phyloP scores from a whole-genome alignment of 2,329 filamentous ascomycete genomes.

The Alternaria metachromatica region DNA sequence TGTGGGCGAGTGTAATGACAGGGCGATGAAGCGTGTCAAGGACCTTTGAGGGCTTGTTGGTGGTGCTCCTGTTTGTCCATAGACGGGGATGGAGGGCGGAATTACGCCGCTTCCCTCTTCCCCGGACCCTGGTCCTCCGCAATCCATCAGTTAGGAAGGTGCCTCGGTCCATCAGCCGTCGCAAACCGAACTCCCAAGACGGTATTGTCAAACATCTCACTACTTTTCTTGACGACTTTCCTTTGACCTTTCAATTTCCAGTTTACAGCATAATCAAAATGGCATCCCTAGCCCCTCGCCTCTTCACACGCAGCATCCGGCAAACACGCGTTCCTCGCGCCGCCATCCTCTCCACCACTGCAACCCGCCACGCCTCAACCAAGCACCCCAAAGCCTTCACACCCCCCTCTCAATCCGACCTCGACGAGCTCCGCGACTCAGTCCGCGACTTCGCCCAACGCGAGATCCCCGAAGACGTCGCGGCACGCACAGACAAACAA shows the following conservation, averaged over 20 bases:
- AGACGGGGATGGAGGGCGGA: constrained; percentile 11
- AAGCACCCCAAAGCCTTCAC: constrained; percentile 73
- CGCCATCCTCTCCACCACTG: constrained; percentile 15
- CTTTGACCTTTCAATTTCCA: background rate
- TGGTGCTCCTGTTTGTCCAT: background rate
- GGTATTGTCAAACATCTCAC: constrained; percentile 8
- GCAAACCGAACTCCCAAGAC: constrained; percentile 21
- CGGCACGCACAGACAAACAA: constrained; percentile 78
- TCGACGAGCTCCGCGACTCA: constrained; percentile 79
- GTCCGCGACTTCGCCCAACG: constrained; percentile 88
- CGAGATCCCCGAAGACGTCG: constrained; percentile 84
- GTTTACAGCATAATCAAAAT: constrained; percentile 27
- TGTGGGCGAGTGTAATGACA: constrained; percentile 57
- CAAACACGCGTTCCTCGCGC: constrained; percentile 33
- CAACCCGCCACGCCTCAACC: constrained; percentile 62
- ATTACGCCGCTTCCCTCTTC: constrained; percentile 21
- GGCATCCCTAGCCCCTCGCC: constrained; percentile 41
- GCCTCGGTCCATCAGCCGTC: constrained; percentile 35
- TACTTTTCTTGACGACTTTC: background rate
- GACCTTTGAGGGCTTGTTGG: constrained; percentile 26
- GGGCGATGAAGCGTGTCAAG: constrained; percentile 40
- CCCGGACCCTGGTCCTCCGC: constrained; percentile 26
- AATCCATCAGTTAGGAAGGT: constrained; percentile 14
- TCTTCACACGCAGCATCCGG: constrained; percentile 50
- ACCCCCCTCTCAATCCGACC: constrained; percentile 73